phyloP scores from a whole-genome alignment of 192 early-diverging fungal genomes.

The Rhizophlyctis rosea region DNA sequence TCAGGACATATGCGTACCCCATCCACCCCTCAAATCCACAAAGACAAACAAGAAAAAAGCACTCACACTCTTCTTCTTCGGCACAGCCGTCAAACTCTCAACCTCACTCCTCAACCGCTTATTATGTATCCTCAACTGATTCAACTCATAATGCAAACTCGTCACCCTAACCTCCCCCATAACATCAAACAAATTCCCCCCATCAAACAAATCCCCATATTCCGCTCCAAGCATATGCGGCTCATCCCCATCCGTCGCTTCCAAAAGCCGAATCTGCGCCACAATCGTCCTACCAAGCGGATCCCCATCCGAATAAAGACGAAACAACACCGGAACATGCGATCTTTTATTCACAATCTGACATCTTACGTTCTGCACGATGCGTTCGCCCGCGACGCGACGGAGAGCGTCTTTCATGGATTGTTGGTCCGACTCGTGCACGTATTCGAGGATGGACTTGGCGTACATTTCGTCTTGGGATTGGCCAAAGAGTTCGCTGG shows the following conservation, averaged over 20 bases:
- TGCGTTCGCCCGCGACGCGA: not conserved
- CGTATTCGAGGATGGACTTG: slow-evolving; percentile 2
- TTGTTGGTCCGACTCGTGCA: slow-evolving; percentile 15
- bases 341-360: slow-evolving; percentile 10
- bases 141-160: slow-evolving; percentile 63
- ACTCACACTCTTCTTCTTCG: slow-evolving; percentile 9
- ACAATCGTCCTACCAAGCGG: not conserved
- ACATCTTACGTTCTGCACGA: slow-evolving; percentile 11
- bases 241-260: slow-evolving; percentile 5
- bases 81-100: slow-evolving; percentile 5
- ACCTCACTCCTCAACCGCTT: slow-evolving; percentile 53
- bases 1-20: no score
- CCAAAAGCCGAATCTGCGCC: slow-evolving; percentile 10
- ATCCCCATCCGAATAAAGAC: slow-evolving; percentile 6
- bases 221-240: slow-evolving; percentile 13
- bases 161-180: slow-evolving; percentile 39
- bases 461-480: slow-evolving; percentile 2
- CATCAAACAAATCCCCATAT: slow-evolving; percentile 9
- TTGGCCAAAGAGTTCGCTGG: slow-evolving; percentile 21
- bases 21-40: no score
- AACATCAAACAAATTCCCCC: slow-evolving; percentile 27
- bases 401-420: slow-evolving; percentile 4
- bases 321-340: slow-evolving; percentile 5
- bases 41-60: no score
- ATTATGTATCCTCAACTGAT: slow-evolving; percentile 59